Percentiles rank a stretch among this genome's conserved stretches.
These are phyloP conservation scores for Aspergillus texensis DNA, from an alignment of 2,329 filamentous ascomycete genomes.

Conservation along the genomic window DNA sequence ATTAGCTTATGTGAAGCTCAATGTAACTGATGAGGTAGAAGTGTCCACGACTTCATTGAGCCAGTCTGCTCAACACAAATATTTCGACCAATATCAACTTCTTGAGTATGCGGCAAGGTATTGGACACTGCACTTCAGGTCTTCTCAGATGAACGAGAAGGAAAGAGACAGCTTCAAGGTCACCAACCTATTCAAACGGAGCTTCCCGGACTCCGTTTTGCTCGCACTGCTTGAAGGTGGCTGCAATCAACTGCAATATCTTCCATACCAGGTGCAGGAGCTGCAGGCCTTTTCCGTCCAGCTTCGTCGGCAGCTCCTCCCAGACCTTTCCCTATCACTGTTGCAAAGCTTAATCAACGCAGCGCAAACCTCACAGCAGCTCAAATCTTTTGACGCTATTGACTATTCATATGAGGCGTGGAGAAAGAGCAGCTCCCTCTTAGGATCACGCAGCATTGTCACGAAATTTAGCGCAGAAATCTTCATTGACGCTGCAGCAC, in stretches of 20 bases:
- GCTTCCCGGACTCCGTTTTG: slow-evolving; percentile 7
- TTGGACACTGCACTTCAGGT: slow-evolving; percentile 6
- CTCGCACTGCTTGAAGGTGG: slow-evolving; percentile 2
- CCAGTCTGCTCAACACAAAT: background rate
- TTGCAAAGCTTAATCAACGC: slow-evolving; percentile 1
- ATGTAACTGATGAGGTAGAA: background rate
- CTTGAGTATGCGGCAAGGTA: slow-evolving; percentile 7
- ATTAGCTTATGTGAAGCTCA: slow-evolving; percentile 4
- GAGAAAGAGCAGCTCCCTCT: background rate
- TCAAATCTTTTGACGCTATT: background rate
- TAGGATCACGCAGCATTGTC: background rate
- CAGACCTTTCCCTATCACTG: background rate
- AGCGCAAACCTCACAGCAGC: background rate
- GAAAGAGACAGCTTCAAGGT: slow-evolving; percentile 1
- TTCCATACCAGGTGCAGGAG: background rate
- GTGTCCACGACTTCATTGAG: background rate
- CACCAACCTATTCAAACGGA: slow-evolving; percentile 1
- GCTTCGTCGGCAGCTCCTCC: background rate
- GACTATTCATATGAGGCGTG: slow-evolving; percentile 6
- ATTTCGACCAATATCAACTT: slow-evolving; percentile 3
- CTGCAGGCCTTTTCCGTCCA: background rate
- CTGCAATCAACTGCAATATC: slow-evolving; percentile 1
- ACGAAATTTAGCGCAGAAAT: background rate
- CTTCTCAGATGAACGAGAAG: slow-evolving; percentile 6
- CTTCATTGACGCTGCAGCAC: background rate